Evolutionary conservation across 169 alveolate genomes (phyloP).

Genomic region (Prorocentrum cordatum): DNA sequence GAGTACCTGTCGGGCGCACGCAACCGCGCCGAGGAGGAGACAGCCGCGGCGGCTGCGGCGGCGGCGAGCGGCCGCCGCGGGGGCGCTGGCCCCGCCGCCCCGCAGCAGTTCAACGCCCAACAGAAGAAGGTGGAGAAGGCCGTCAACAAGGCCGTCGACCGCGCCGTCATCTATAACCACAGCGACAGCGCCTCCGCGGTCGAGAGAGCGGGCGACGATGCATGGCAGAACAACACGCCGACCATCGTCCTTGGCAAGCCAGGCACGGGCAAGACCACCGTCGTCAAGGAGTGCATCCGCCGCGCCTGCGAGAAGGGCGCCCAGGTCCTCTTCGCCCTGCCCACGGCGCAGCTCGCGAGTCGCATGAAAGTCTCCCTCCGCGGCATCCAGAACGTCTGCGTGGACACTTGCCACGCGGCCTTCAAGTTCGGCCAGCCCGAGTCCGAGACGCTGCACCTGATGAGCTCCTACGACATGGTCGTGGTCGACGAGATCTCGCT

Average conservation of each 20-base stretch:
- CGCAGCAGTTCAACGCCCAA: background rate
- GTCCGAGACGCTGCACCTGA: background rate
- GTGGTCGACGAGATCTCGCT: background rate
- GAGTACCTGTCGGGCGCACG: background rate
- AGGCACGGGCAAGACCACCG: slow-evolving; percentile 5
- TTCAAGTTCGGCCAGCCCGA: background rate
- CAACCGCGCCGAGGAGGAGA: background rate
- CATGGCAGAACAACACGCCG: background rate
- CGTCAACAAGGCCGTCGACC: background rate
- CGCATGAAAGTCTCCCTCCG: background rate
- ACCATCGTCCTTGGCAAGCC: background rate
- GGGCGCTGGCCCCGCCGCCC: background rate
- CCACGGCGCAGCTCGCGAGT: background rate
- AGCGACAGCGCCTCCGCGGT: background rate
- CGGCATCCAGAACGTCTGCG: background rate
- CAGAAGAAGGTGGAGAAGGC: background rate
- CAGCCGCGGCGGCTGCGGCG: no score
- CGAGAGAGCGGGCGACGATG: background rate
- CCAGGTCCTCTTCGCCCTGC: background rate
- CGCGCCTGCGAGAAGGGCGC: background rate
- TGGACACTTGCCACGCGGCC: slow-evolving; percentile 2
- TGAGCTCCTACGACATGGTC: background rate
- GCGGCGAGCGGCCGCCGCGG: no score
- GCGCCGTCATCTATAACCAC: no score
- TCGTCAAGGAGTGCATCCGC: background rate